Base-by-base conservation (phyloP, 345 rosid genomes). In the Euphorbia tirucalli region DNA sequence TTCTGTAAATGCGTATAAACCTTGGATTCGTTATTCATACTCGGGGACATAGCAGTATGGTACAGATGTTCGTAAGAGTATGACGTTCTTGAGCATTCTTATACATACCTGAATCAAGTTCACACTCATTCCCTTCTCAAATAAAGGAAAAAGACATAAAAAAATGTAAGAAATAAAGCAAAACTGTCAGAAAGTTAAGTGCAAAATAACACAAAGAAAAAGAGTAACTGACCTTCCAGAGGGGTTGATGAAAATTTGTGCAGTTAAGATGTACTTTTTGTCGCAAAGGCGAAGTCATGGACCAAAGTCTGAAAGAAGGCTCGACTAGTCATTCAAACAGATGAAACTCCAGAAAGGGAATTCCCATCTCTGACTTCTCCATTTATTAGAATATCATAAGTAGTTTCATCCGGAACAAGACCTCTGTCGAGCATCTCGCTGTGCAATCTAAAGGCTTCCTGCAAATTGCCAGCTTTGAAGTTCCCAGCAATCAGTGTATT, bases 391-490 rank as follows among this genome's bases (percentile, higher is more conserved):
- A 94, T 79, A 83, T 86, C 90, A 73, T 82, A 88, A 18, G 96
- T 89, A 59, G 78, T 72, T 56, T 78, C 83, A 76, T 92, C 90
- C 0, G 92, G 96, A 76, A 69, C 70, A 80, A 89, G 88, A 66
- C 95, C 96, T 73, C 77, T 84, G 39, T 94, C 95, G 69, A 92
- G 89, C 98, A 92, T 94, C 83, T 90, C 97, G 35, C 83, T 75
- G 48, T 90, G 97, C 77, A 89, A 80, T 75, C 87, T 83, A 81
- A 83, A 85, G 49, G 97, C 93, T 80, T 89, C 91, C 31, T 82
- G 77, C 39, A 90, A 76, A 66, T 90, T 87, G 11, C 97, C 94
- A 71, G 82, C 87, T 87, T 71, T 87, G 61, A 82, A 90, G 66
- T 85, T 69, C 76, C 94, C 88, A 39, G 86, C 90, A 63, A 93